Conservation (phyloP, 495 filamentous ascomycete genomes). For the Aspergillus kassunensis region DNA sequence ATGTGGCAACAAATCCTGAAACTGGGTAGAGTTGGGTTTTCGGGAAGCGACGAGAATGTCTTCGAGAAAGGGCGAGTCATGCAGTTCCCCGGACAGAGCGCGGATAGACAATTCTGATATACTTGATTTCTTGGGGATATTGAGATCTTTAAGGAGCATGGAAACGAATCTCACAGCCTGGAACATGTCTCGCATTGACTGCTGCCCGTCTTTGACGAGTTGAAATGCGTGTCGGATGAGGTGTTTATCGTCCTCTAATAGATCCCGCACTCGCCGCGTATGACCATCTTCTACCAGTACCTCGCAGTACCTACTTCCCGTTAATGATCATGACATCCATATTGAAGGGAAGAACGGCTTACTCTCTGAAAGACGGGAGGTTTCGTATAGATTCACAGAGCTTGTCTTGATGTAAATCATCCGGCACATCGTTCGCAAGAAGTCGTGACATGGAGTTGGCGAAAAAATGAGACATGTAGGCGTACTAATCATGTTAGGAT, state of each 20-base stretch:
- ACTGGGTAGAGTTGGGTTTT: conserved; percentile 43
- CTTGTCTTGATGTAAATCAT: conserved; percentile 35
- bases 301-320: conserved; percentile 40
- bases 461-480: conserved; percentile 95
- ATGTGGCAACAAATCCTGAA: conserved; percentile 19
- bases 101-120: conserved; percentile 53
- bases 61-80: conserved; percentile 45
- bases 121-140: conserved; percentile 31
- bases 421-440: conserved; percentile 35
- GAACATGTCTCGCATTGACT: conserved; percentile 44
- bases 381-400: conserved; percentile 75
- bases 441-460: conserved; percentile 81
- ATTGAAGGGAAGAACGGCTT: conserved; percentile 13
- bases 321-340: conserved; percentile 10
- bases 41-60: conserved; percentile 52
- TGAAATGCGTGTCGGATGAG: conserved; percentile 35
- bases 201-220: conserved; percentile 32
- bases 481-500: conserved; percentile 55
- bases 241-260: conserved; percentile 51
- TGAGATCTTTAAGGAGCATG: conserved; percentile 37
- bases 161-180: conserved; percentile 44
- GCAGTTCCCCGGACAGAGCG: conserved; percentile 54
- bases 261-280: conserved; percentile 31
- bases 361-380: conserved; percentile 74
- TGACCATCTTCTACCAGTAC: conserved; percentile 40